phyloP scores from a whole-genome alignment of 352 stramenopile genomes.

The Phytopythium kandeliae region DNA sequence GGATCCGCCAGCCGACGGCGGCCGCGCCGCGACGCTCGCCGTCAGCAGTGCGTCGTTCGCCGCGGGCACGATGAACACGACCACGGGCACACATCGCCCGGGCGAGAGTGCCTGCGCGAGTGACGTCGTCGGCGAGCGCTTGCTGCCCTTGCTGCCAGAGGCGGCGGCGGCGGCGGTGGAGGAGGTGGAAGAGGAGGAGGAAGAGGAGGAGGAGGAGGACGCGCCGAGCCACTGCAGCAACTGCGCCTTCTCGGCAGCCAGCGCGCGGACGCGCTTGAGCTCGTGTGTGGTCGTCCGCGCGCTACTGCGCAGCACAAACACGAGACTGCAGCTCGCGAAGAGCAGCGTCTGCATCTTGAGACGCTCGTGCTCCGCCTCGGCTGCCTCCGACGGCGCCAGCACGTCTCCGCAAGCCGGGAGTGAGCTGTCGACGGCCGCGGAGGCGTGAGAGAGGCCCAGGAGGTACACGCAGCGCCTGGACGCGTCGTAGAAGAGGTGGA shows the following conservation, averaged over 20 bases:
- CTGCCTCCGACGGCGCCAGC: constrained; percentile 6
- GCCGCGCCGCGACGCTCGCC: constrained; percentile 15
- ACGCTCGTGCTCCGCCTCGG: constrained; percentile 33
- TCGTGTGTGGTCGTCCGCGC: constrained; percentile 31
- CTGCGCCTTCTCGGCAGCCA: constrained; percentile 54
- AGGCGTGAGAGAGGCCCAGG: constrained; percentile 27
- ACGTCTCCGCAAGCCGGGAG: constrained; percentile 1
- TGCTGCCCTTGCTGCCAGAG: too few species aligned
- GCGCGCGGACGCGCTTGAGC: constrained; percentile 37
- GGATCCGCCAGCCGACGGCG: constrained; percentile 4
- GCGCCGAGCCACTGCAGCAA: constrained; percentile 26
- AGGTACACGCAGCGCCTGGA: constrained; percentile 42
- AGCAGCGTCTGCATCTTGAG: constrained; percentile 67
- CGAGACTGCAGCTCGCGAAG: constrained; percentile 47
- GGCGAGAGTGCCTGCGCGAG: constrained; percentile 37
- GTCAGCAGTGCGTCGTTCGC: constrained; percentile 35
- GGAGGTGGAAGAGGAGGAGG: too few species aligned
- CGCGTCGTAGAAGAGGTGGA: constrained; percentile 61
- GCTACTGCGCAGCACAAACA: constrained; percentile 45
- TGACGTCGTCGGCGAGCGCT: constrained; percentile 13
- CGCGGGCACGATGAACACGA: constrained; percentile 55
- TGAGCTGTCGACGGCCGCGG: not conserved
- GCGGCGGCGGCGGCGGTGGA: too few species aligned
- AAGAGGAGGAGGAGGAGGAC: too few species aligned
- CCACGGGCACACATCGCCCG: constrained; percentile 59